Evolutionary conservation across 345 rosid species (phyloP).

Genomic region (Geranium brycei): DNA sequence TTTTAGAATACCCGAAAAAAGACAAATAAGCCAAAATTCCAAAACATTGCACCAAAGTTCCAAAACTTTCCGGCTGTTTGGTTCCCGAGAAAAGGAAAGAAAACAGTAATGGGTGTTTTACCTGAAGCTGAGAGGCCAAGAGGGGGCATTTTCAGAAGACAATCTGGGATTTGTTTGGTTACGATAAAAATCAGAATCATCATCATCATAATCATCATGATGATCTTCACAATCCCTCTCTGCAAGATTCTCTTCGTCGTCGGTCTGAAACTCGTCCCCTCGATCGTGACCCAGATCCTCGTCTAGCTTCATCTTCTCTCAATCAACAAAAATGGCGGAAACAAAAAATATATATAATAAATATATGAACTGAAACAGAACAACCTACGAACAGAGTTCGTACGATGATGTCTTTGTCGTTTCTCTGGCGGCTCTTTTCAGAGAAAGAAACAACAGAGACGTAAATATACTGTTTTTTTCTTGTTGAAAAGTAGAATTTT

Average conservation of each 20-base stretch:
- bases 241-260: constrained; percentile 72
- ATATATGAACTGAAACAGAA: neutral
- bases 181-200: constrained; percentile 21
- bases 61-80: neutral
- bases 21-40: no score
- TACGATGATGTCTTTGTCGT: neutral
- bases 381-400: neutral
- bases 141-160: constrained; percentile 1
- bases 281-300: constrained; percentile 57
- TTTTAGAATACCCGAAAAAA: no score
- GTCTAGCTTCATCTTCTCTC: constrained; percentile 36
- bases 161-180: constrained; percentile 10
- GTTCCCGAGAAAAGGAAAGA: neutral
- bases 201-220: constrained; percentile 21
- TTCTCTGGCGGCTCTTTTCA: neutral
- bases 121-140: constrained; percentile 81
- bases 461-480: no score
- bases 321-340: no score
- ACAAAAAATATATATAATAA: no score
- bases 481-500: no score
- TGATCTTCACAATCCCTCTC: constrained; percentile 25
- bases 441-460: no score
- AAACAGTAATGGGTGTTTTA: constrained; percentile 3
- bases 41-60: neutral
- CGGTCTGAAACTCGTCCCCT: constrained; percentile 52